Evolutionary conservation across 257 asterid species (phyloP).

Genomic region (Solanum sejunctum): DNA sequence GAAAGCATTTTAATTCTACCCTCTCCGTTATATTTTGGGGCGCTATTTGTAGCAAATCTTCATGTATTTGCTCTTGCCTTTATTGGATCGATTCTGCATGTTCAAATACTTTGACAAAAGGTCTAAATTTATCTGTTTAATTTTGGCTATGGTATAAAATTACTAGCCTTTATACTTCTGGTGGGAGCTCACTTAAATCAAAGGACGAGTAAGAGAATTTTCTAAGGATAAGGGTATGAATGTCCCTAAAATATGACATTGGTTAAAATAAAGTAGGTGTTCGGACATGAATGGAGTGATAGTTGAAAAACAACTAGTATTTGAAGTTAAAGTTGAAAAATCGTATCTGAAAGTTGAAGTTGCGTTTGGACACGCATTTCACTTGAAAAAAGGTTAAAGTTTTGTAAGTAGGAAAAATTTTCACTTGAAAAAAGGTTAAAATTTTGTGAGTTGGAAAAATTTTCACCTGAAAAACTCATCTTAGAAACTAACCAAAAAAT

Average conservation of each 20-base stretch:
- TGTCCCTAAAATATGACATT: neutral
- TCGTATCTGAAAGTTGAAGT: neutral
- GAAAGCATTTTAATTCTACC: neutral
- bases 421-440: no score
- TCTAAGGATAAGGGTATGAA: neutral
- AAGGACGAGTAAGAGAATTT: neutral
- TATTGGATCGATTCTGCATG: neutral
- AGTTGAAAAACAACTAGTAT: neutral
- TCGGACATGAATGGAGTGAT: neutral
- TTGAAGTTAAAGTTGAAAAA: neutral
- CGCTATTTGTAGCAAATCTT: neutral
- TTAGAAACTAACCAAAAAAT: neutral
- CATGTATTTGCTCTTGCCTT: neutral
- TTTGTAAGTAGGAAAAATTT: neutral
- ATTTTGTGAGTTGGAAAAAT: neutral
- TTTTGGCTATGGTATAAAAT: neutral
- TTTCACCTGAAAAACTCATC: no score
- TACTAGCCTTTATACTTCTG: neutral
- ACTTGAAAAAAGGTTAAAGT: neutral
- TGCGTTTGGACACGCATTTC: neutral
- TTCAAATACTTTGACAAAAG: neutral
- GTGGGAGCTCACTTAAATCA: neutral
- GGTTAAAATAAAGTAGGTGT: neutral
- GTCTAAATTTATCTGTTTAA: neutral
- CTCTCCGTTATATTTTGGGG: neutral